Percentiles rank a stretch among this genome's conserved stretches.
Evolutionary conservation across 1,139 yeast species (phyloP).

Genomic region (Ashbya aceris): DNA sequence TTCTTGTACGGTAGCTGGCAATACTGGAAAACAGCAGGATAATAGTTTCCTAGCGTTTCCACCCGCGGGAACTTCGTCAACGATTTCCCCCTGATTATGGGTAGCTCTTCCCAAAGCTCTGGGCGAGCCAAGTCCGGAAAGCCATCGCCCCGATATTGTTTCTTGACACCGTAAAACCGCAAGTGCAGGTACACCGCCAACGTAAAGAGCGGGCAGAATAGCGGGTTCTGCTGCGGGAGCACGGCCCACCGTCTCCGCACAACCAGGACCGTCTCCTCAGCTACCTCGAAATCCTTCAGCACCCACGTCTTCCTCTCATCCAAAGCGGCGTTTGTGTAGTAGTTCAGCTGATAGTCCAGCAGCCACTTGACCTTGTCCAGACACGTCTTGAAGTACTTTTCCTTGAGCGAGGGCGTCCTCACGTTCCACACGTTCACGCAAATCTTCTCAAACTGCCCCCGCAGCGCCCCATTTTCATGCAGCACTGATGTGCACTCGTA

Average conservation of each 20-base stretch:
- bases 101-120: slow-evolving; percentile 11
- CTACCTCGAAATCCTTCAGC: slow-evolving; percentile 13
- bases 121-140: slow-evolving; percentile 18
- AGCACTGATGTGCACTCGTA: not conserved
- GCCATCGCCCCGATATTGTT: slow-evolving; percentile 23
- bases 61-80: slow-evolving; percentile 23
- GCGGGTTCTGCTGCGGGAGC: slow-evolving; percentile 20
- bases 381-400: slow-evolving; percentile 23
- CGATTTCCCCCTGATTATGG: slow-evolving; percentile 24
- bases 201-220: slow-evolving; percentile 25
- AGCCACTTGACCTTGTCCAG: slow-evolving; percentile 24
- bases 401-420: slow-evolving; percentile 16
- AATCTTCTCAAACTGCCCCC: slow-evolving; percentile 11
- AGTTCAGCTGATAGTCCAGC: slow-evolving; percentile 24
- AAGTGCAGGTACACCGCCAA: slow-evolving; percentile 25
- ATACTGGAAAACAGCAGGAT: slow-evolving; percentile 23
- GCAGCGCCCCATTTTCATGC: not conserved
- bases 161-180: slow-evolving; percentile 24
- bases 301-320: slow-evolving; percentile 20
- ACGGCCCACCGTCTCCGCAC: slow-evolving; percentile 9
- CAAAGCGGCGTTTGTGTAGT: slow-evolving; percentile 18
- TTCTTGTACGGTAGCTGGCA: slow-evolving; percentile 26
- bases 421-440: slow-evolving; percentile 27
- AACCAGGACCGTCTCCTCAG: slow-evolving; percentile 9
- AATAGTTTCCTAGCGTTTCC: slow-evolving; percentile 22